A percentile compares a stretch with the other conserved stretches of the same genome.
phyloP scores from a whole-genome alignment of 176 grass and related monocot genomes.

The Saccharum officinarum region DNA sequence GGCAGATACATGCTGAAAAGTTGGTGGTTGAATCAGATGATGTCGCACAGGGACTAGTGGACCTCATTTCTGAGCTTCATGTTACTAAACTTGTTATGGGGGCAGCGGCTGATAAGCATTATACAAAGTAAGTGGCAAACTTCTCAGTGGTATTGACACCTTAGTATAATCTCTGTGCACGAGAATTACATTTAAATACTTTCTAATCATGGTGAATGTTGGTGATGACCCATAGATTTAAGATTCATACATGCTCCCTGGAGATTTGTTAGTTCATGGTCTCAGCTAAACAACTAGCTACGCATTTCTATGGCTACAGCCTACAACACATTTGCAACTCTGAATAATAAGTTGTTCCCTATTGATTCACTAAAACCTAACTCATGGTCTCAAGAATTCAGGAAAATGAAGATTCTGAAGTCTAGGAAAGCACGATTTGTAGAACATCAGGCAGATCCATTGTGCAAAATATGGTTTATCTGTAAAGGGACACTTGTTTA shows the following conservation, averaged over 20 bases:
- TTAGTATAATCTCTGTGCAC: neutral
- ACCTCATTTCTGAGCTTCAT: slow-evolving; percentile 46
- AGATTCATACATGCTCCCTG: neutral
- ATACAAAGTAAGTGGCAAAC: slow-evolving; percentile 57
- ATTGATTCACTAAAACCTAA: slow-evolving; percentile 38
- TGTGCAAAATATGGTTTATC: slow-evolving; percentile 65
- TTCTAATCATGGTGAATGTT: neutral
- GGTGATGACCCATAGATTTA: neutral
- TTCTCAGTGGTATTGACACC: neutral
- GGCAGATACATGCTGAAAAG: slow-evolving; percentile 61
- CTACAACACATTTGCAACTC: neutral
- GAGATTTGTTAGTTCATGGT: too few relatives aligned
- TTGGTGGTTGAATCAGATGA: slow-evolving; percentile 71
- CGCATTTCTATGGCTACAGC: neutral
- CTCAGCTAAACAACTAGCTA: neutral
- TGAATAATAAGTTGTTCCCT: slow-evolving; percentile 13
- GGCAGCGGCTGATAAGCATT: slow-evolving; percentile 60
- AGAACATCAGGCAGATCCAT: slow-evolving; percentile 42
- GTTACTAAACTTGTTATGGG: slow-evolving; percentile 71
- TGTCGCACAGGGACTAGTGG: slow-evolving; percentile 56
- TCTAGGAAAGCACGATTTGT: slow-evolving; percentile 51
- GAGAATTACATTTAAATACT: neutral
- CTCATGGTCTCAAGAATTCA: slow-evolving; percentile 39
- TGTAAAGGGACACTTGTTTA: slow-evolving; percentile 52
- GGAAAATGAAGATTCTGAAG: slow-evolving; percentile 52